A percentile compares a stretch with the other conserved stretches of the same genome.
phyloP scores from a whole-genome alignment of 108 stramenopile species.

The Cyclotella sp. region DNA sequence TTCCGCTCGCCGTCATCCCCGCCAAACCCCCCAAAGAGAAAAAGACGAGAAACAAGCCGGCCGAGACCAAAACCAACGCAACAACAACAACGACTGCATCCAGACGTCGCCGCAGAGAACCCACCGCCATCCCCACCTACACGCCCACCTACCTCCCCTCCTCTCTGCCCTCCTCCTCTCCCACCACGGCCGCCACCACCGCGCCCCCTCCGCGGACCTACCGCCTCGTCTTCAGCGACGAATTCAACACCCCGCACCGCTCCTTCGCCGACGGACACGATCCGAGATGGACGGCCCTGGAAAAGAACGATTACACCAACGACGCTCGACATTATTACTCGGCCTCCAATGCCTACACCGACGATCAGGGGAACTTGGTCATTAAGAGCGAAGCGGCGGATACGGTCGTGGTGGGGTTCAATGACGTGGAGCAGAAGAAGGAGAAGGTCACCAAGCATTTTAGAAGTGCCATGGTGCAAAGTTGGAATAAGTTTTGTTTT shows the following conservation, averaged over 20 bases:
- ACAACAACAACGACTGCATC: background rate
- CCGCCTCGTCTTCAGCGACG: slow-evolving; percentile 92
- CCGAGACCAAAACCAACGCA: slow-evolving; percentile 7
- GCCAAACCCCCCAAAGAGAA: slow-evolving; percentile 5
- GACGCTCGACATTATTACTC: slow-evolving; percentile 94
- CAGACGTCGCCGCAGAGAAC: slow-evolving; percentile 21
- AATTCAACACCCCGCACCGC: slow-evolving; percentile 88
- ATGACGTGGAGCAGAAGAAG: slow-evolving; percentile 76
- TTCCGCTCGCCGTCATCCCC: slow-evolving; percentile 20
- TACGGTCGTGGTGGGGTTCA: slow-evolving; percentile 85
- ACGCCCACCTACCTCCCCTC: slow-evolving; percentile 32
- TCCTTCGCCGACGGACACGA: slow-evolving; percentile 92
- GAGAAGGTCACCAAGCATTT: slow-evolving; percentile 83
- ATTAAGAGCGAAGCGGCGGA: slow-evolving; percentile 81
- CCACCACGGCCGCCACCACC: slow-evolving; percentile 39
- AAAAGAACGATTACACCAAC: slow-evolving; percentile 98
- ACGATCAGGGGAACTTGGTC: slow-evolving; percentile 80
- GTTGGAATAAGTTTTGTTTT: slow-evolving; percentile 99
- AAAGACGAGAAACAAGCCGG: slow-evolving; percentile 20
- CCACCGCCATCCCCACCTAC: slow-evolving; percentile 45
- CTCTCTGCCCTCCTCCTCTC: slow-evolving; percentile 1
- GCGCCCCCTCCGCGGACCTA: slow-evolving; percentile 50
- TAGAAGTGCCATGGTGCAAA: slow-evolving; percentile 92
- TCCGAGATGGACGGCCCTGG: slow-evolving; percentile 96
- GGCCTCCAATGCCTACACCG: slow-evolving; percentile 70